Conservation (phyloP, 2,329 filamentous ascomycete species). For the Scortechinia acanthostroma region DNA sequence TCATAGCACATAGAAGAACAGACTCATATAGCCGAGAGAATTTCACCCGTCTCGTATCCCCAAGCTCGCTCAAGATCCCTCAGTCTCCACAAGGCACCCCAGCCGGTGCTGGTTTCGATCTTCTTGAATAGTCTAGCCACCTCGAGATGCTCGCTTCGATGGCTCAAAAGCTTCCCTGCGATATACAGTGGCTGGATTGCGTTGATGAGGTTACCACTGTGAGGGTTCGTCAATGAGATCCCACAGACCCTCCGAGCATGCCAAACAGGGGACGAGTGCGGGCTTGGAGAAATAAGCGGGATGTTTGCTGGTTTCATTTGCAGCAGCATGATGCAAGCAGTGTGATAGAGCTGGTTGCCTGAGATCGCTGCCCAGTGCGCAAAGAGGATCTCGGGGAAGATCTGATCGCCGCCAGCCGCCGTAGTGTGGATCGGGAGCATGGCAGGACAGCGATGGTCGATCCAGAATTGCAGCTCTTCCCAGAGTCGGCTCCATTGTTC, state of each 20-base stretch:
- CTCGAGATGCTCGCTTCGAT: neutral
- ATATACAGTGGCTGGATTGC: neutral
- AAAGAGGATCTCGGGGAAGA: slow-evolving; percentile 4
- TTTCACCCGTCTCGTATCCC: too few relatives aligned
- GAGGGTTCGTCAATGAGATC: slow-evolving; percentile 31
- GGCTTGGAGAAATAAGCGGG: slow-evolving; percentile 9
- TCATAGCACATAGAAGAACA: too few relatives aligned
- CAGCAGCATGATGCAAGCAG: slow-evolving; percentile 16
- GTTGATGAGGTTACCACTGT: slow-evolving; percentile 7
- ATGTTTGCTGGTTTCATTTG: slow-evolving; percentile 18
- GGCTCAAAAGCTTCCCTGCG: neutral
- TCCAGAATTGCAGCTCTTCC: slow-evolving; percentile 8
- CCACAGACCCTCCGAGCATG: slow-evolving; percentile 35
- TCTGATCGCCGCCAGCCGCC: slow-evolving; percentile 10
- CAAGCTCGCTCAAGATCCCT: neutral
- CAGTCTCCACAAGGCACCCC: neutral
- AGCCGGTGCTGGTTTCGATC: neutral
- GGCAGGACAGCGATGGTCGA: slow-evolving; percentile 3
- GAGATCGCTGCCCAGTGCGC: slow-evolving; percentile 12
- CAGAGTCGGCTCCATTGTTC: slow-evolving; percentile 13
- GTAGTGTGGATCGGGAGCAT: slow-evolving; percentile 17
- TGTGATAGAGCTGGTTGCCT: slow-evolving; percentile 22
- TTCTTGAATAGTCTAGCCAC: neutral
- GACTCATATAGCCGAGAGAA: too few relatives aligned
- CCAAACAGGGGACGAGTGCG: slow-evolving; percentile 30